phyloP scores from a whole-genome alignment of 495 filamentous ascomycete species.

The Jackrogersella minutella region DNA sequence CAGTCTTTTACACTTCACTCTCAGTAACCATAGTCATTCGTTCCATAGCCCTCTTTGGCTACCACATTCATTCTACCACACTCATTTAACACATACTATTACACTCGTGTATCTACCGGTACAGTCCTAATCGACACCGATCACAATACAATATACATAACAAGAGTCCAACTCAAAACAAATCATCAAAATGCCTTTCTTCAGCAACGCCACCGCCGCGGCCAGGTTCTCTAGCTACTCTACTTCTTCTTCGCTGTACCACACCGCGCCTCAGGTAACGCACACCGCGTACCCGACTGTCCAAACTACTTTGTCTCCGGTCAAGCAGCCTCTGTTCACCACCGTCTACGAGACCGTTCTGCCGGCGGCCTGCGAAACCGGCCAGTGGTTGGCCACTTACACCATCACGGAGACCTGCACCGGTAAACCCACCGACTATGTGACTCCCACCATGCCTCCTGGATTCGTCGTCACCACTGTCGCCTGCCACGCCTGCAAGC shows the following conservation, averaged over 20 bases:
- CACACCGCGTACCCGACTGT: background rate
- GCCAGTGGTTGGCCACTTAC: constrained; percentile 53
- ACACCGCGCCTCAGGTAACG: background rate
- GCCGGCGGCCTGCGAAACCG: constrained; percentile 51
- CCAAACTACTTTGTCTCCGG: constrained; percentile 26
- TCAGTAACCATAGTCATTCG: constrained; percentile 31
- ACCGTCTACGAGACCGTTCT: constrained; percentile 54
- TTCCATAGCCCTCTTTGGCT: constrained; percentile 34
- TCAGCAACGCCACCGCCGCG: constrained; percentile 35
- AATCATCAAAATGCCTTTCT: constrained; percentile 36
- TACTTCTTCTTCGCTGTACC: constrained; percentile 16
- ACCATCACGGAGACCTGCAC: constrained; percentile 54
- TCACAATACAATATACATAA: background rate
- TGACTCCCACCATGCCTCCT: constrained; percentile 43
- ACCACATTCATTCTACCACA: constrained; percentile 31
- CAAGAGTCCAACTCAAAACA: constrained; percentile 6
- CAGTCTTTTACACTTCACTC: constrained; percentile 23
- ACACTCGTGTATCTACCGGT: constrained; percentile 10
- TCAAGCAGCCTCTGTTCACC: constrained; percentile 43
- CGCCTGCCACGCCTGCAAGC: constrained; percentile 41
- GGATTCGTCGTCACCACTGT: constrained; percentile 54
- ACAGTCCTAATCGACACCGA: background rate
- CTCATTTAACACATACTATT: background rate
- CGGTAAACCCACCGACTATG: constrained; percentile 40
- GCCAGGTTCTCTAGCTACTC: constrained; percentile 32